These are phyloP conservation scores for Chaetomium olivaceum DNA, from an alignment of 2,329 filamentous ascomycete genomes.

Conservation along the genomic window DNA sequence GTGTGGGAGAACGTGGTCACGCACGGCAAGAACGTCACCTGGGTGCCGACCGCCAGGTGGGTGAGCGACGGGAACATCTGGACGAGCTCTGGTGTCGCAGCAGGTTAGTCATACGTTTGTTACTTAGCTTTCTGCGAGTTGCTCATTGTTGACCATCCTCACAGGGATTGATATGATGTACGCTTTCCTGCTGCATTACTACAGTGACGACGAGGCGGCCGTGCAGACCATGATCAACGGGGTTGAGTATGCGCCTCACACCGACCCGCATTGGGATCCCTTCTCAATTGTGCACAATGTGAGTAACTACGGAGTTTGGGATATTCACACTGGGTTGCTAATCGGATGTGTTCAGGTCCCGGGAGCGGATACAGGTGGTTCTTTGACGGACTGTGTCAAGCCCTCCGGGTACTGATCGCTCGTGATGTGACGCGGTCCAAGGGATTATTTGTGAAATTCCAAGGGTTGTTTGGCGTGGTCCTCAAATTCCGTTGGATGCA, in stretches of 20 bases:
- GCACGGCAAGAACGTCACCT: slow-evolving; percentile 2
- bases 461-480: neutral
- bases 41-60: slow-evolving; percentile 10
- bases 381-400: slow-evolving; percentile 2
- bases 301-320: neutral
- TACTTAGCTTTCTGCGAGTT: too few species aligned
- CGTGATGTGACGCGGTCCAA: neutral
- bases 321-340: neutral
- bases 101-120: too few species aligned
- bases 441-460: too few species aligned
- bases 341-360: neutral
- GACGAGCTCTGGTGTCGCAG: slow-evolving; percentile 3
- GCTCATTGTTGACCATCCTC: too few species aligned
- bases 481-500: too few species aligned
- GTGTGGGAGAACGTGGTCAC: neutral
- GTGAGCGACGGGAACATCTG: slow-evolving; percentile 3
- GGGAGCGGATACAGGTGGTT: neutral
- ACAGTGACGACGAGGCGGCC: neutral
- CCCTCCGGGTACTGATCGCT: neutral
- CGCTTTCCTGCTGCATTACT: neutral
- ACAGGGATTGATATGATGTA: slow-evolving; percentile 5
- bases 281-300: slow-evolving; percentile 4
- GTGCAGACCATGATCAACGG: neutral
- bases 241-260: slow-evolving; percentile 8
- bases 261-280: slow-evolving; percentile 3